Evolutionary conservation across 306 rosid species (phyloP).

Genomic region (Ormosia emarginata): DNA sequence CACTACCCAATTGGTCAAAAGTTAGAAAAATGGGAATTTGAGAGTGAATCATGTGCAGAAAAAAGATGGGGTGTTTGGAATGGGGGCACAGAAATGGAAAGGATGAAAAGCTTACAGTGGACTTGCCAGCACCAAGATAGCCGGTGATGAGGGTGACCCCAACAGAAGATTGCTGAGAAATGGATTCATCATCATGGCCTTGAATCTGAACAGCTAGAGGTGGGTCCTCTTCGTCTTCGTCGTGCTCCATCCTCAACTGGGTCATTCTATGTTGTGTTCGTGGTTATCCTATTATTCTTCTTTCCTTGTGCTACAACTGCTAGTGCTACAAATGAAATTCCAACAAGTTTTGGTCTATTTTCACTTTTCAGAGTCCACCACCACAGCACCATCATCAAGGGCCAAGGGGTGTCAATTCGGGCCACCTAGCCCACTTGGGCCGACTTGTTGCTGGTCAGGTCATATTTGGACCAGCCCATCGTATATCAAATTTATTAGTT

Average conservation of each 20-base stretch:
- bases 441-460: too few species aligned
- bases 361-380: too few species aligned
- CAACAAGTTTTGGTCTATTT: too few species aligned
- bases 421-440: too few species aligned
- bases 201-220: conserved; percentile 80
- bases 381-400: too few species aligned
- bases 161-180: conserved; percentile 40
- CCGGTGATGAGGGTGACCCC: conserved; percentile 96
- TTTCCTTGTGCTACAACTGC: background rate
- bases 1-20: conserved; percentile 4
- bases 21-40: background rate
- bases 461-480: too few species aligned
- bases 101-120: conserved; percentile 57
- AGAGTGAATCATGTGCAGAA: background rate
- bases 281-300: background rate
- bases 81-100: background rate
- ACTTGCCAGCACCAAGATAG: conserved; percentile 94
- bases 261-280: background rate
- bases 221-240: conserved; percentile 68
- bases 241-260: conserved; percentile 44
- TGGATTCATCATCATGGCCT: conserved; percentile 14
- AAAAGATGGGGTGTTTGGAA: background rate
- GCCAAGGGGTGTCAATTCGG: too few species aligned
- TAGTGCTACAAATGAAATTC: too few species aligned
- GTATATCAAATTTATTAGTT: too few species aligned